phyloP scores from a whole-genome alignment of 2,329 filamentous ascomycete genomes.

The Colletotrichum eremochloae region DNA sequence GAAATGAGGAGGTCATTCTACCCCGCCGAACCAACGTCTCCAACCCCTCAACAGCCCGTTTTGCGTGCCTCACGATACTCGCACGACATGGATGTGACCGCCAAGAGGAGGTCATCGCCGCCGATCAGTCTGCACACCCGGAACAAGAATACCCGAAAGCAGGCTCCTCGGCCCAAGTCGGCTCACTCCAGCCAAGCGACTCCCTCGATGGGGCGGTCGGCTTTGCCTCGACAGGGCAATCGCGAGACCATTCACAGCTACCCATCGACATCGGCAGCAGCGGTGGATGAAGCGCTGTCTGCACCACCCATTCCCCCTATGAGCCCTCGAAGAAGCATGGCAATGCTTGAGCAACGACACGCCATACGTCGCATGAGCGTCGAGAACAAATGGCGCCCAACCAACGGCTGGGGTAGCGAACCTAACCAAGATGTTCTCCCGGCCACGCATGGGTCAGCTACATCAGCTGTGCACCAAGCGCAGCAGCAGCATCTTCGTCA shows the following conservation, averaged over 20 bases:
- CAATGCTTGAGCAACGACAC: constrained; percentile 24
- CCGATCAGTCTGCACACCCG: constrained; percentile 60
- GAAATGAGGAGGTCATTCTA: constrained; percentile 43
- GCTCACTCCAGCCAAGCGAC: constrained; percentile 47
- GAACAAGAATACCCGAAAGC: constrained; percentile 50
- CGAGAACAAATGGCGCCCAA: constrained; percentile 20
- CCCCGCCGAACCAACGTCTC: constrained; percentile 1
- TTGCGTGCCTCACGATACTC: constrained; percentile 36
- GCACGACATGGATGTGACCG: constrained; percentile 46
- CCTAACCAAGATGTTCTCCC: background rate
- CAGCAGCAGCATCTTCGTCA: constrained; percentile 48
- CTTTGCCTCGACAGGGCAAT: constrained; percentile 41
- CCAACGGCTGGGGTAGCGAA: background rate
- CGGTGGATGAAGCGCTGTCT: constrained; percentile 34
- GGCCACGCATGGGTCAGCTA: constrained; percentile 21
- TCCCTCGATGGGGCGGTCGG: constrained; percentile 32
- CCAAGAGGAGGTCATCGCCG: constrained; percentile 53
- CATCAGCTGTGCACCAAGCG: constrained; percentile 20
- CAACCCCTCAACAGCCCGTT: background rate
- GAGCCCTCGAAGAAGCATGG: constrained; percentile 42
- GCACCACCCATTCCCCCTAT: constrained; percentile 45
- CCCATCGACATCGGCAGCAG: constrained; percentile 41
- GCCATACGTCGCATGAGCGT: constrained; percentile 35
- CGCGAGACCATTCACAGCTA: constrained; percentile 45
- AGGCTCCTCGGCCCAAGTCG: constrained; percentile 53